phyloP scores from a whole-genome alignment of 768 basidiomycete genomes.

The Termitomyces bulborhizus region DNA sequence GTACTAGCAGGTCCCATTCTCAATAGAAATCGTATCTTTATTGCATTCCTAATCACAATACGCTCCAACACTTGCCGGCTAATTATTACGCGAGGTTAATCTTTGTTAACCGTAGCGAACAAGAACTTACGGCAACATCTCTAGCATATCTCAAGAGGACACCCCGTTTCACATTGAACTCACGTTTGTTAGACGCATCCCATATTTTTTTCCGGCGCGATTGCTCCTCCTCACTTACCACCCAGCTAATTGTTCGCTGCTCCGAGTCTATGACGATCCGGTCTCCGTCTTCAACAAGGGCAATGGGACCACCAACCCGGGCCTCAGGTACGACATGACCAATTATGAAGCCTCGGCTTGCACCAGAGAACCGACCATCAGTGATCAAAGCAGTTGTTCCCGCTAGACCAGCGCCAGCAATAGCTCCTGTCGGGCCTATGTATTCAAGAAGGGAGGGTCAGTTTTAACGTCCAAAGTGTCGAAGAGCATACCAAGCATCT shows the following conservation, averaged over 20 bases:
- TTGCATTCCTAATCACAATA: slow-evolving; percentile 59
- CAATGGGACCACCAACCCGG: slow-evolving; percentile 79
- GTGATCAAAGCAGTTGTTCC: slow-evolving; percentile 78
- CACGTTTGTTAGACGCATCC: slow-evolving; percentile 58
- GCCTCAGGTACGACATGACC: slow-evolving; percentile 62
- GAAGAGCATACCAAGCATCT: slow-evolving; percentile 40
- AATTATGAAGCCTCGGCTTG: slow-evolving; percentile 50
- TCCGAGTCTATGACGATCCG: slow-evolving; percentile 67
- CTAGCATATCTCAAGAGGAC: slow-evolving; percentile 76
- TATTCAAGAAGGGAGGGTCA: slow-evolving; percentile 1
- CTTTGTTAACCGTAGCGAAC: not conserved
- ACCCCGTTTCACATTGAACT: slow-evolving; percentile 67
- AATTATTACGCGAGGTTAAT: slow-evolving; percentile 6
- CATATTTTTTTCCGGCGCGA: slow-evolving; percentile 55
- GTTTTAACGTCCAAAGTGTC: not conserved
- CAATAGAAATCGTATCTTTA: not conserved
- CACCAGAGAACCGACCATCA: slow-evolving; percentile 87
- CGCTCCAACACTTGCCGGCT: slow-evolving; percentile 81
- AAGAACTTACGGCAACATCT: slow-evolving; percentile 73
- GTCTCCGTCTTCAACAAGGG: slow-evolving; percentile 81
- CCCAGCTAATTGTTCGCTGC: slow-evolving; percentile 62
- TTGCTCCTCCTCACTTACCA: slow-evolving; percentile 64
- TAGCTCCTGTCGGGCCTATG: slow-evolving; percentile 71
- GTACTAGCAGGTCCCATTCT: not conserved
- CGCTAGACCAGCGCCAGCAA: slow-evolving; percentile 80